phyloP scores from a whole-genome alignment of 768 basidiomycete genomes.

The Mycena albidolilacea region DNA sequence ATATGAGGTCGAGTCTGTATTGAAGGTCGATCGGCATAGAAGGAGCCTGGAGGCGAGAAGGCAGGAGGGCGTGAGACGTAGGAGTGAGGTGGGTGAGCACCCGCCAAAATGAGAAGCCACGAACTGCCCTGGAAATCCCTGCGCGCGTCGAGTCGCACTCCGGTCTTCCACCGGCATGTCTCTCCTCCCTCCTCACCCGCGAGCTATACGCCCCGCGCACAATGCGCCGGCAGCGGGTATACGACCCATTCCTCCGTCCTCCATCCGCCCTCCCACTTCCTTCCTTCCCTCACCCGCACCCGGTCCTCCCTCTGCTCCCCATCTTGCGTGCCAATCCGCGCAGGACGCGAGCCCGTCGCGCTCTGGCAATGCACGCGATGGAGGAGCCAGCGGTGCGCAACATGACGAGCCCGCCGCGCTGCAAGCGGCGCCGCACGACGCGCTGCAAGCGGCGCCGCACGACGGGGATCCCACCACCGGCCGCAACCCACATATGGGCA shows the following conservation, averaged over 20 bases:
- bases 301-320: not conserved
- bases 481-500: not conserved
- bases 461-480: not conserved
- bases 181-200: not conserved
- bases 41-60: conserved; percentile 2
- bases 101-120: not conserved
- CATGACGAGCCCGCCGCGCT: conserved; percentile 7
- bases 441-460: not conserved
- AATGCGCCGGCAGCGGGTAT: not conserved
- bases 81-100: not conserved
- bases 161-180: not conserved
- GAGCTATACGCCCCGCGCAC: not conserved
- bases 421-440: too few relatives aligned
- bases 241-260: not conserved
- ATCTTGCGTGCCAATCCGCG: too few relatives aligned
- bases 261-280: not conserved
- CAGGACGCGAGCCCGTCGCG: not conserved
- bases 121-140: not conserved
- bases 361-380: not conserved
- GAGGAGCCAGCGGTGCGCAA: conserved; percentile 1
- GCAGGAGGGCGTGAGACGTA: not conserved
- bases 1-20: not conserved
- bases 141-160: not conserved
- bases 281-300: not conserved
- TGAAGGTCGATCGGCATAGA: conserved; percentile 4